Evolutionary conservation across 2,329 filamentous ascomycete genomes (phyloP), one percentile per base, ranked within the genome.

Genomic region (Trichoderma sp.): DNA sequence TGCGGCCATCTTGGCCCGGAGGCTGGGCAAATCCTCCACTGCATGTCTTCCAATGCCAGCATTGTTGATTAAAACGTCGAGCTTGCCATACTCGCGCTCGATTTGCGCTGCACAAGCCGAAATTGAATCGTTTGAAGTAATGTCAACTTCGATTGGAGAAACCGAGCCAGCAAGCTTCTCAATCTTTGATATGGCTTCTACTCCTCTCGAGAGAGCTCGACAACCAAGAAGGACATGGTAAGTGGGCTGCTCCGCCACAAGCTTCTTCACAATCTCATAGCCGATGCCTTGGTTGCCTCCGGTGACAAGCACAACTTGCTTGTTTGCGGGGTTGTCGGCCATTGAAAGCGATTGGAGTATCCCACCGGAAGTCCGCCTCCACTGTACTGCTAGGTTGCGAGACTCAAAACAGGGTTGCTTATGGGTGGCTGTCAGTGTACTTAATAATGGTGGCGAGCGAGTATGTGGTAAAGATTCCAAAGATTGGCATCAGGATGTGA

Each of bases 231-330:
- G 61, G 12, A 64, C 25, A 45, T 64, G 50, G 22, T 64, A 64
- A 8, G 35, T 56, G 9, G 61, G 25, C 13, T 64, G 61, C 25
- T 64, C 50, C 10, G 61, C 35, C 5, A 64, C 61, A 17, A 64
- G 61, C 35, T 56, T 64, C 12, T 64, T 64, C 5, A 56, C 61
- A 42, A 64, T 64, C 19, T 64, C 61, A 34, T 56, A 56, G 25
- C 61, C 61, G 13, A 64, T 56, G 35, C 61, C 61, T 12, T 56
- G 61, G n/a, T 64, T 64, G 50, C 61, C 61, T 17, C 61, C 61
- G 0, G 61, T 64, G 15, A 64, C 35, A 9, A 64, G 61, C 35
- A 64, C 61, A 34, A 64, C 52, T 35, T 64, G 61, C 27, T 64
- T 64, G 3, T 39, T 45, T 22, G 35, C 35, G 25, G 61, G 35